Base-by-base conservation (phyloP, 345 rosid genomes). In the Angophora floribunda region DNA sequence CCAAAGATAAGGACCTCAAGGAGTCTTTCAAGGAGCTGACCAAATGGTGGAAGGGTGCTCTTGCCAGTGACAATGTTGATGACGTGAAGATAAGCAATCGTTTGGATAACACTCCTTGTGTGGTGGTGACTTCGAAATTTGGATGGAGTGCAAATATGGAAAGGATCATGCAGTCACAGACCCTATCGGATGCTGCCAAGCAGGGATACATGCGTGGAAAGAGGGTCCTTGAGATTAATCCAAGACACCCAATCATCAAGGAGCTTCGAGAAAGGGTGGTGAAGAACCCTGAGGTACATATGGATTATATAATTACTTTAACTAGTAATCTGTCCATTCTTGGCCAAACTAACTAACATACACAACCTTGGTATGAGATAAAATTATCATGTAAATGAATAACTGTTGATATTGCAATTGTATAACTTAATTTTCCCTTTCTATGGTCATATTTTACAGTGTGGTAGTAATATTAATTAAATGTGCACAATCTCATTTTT, bases 61-160 rank as follows among this genome's bases (percentile, higher is more conserved):
- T 98, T 88, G 94, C 96, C 26, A 94, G 91, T 41, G 99, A 96
- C 87, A 98, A 96, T 44, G 97, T 98, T n/a, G 99, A 96, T 87
- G 96, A 94, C 87, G 99, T 98, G 90, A 98, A 94, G 93, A 93
- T 98, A 75, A 97, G 98, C 92, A 96, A 93, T 92, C 95, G 98
- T 50, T 93, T 98, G 94, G 99, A 94, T 85, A 91, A 96, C 94
- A 95, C 99, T 19, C 99, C 99, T 51, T 98, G 99, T 88, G 96
- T 98, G 53, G 99, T 97, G 44, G 98, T 97, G 84, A 98, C 99
- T 6, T 96, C 99, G 2, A 98, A 98, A 91, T 97, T 90, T 80
- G 99, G 99, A 79, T 98, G 99, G 99, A 98, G 99, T 88, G 96
- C 99, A 67, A 98, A 98, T 87, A 96, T 98, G 99, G 99, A 98